Evolutionary conservation across 352 stramenopile genomes (phyloP).

Genomic region (Pythium myriotylum): DNA sequence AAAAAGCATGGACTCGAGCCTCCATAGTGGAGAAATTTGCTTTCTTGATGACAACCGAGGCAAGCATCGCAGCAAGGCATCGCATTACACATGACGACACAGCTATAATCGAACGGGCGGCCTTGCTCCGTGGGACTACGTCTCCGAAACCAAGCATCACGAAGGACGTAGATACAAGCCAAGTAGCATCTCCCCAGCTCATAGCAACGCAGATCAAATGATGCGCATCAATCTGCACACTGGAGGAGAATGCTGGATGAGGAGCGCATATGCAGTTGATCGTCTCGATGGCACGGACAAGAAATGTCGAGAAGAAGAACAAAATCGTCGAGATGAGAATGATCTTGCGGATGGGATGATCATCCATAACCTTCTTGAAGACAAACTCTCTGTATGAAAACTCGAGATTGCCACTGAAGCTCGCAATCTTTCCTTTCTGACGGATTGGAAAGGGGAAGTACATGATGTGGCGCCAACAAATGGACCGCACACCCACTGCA

Average conservation of each 20-base stretch:
- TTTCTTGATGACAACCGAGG: slow-evolving; percentile 66
- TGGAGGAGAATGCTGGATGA: slow-evolving; percentile 3
- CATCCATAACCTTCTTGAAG: slow-evolving; percentile 74
- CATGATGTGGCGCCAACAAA: slow-evolving; percentile 57
- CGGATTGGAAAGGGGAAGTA: slow-evolving; percentile 75
- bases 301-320: slow-evolving; percentile 38
- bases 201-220: slow-evolving; percentile 34
- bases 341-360: slow-evolving; percentile 53
- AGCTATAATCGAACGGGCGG: slow-evolving; percentile 34
- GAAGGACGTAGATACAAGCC: slow-evolving; percentile 53
- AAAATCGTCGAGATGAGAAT: slow-evolving; percentile 27
- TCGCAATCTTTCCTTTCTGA: slow-evolving; percentile 64
- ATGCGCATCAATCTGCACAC: neutral
- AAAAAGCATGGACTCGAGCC: slow-evolving; percentile 59
- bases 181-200: slow-evolving; percentile 38
- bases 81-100: slow-evolving; percentile 37
- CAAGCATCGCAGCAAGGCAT: slow-evolving; percentile 48
- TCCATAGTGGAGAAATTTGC: slow-evolving; percentile 67
- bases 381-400: slow-evolving; percentile 73
- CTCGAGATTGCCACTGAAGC: slow-evolving; percentile 62
- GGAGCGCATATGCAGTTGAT: slow-evolving; percentile 40
- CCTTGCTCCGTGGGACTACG: slow-evolving; percentile 31
- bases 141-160: slow-evolving; percentile 56
- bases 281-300: slow-evolving; percentile 53
- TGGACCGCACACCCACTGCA: slow-evolving; percentile 40